These are phyloP conservation scores for Epichloe aotearoae DNA, from an alignment of 2,329 filamentous ascomycete genomes.

Conservation along the genomic window DNA sequence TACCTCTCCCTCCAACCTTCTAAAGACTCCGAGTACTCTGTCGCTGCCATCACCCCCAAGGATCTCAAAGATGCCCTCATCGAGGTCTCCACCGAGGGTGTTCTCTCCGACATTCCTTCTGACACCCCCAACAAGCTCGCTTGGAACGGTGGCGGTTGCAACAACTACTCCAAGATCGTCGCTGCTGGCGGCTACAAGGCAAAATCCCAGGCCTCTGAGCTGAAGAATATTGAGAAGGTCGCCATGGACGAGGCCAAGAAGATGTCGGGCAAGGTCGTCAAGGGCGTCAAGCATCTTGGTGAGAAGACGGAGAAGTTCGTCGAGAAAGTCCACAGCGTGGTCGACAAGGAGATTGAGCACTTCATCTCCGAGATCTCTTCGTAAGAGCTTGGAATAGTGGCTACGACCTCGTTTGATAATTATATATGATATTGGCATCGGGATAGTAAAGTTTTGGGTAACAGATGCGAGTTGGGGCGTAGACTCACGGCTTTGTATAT, in stretches of 20 bases:
- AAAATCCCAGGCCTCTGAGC: conserved; percentile 27
- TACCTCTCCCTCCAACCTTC: conserved; percentile 91
- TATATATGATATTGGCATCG: not conserved
- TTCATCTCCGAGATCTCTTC: conserved; percentile 40
- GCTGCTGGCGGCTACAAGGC: conserved; percentile 57
- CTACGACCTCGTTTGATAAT: not conserved
- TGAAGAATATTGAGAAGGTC: conserved; percentile 48
- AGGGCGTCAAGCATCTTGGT: conserved; percentile 37
- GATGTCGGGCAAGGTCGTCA: conserved; percentile 40
- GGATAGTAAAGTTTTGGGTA: conserved; percentile 13
- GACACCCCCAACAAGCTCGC: conserved; percentile 91
- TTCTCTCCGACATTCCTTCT: conserved; percentile 67
- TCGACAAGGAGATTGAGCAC: conserved; percentile 47
- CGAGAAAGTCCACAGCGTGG: conserved; percentile 48
- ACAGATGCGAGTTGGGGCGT: conserved; percentile 9
- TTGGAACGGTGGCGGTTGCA: conserved; percentile 94
- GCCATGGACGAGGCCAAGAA: conserved; percentile 49
- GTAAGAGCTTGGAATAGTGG: conserved; percentile 14
- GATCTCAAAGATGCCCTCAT: conserved; percentile 88
- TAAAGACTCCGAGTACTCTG: conserved; percentile 78
- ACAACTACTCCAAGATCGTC: conserved; percentile 80
- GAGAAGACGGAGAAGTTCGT: conserved; percentile 48
- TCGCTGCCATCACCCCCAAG: conserved; percentile 80
- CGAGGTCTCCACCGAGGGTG: conserved; percentile 63
- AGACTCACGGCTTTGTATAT: conserved; percentile 7